Evolutionary conservation across 2,329 filamentous ascomycete species (phyloP).

Genomic region (Apiospora koreana): DNA sequence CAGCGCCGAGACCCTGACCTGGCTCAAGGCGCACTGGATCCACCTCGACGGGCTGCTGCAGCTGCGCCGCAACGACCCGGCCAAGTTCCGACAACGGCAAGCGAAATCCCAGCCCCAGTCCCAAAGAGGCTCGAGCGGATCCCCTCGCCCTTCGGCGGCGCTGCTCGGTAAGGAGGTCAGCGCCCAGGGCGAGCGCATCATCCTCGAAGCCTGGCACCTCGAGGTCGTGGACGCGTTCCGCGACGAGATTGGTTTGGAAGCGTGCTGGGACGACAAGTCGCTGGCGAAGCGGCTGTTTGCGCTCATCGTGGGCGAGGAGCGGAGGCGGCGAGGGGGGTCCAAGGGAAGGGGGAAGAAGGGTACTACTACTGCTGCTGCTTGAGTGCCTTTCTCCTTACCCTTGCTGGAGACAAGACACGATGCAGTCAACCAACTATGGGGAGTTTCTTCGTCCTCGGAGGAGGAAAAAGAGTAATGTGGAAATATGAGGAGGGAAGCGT

Average conservation of each 20-base stretch:
- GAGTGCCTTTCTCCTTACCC: not conserved
- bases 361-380: not conserved
- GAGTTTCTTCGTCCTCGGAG: too few relatives aligned
- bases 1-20: conserved; percentile 25
- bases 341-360: not conserved
- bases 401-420: too few relatives aligned
- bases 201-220: conserved; percentile 57
- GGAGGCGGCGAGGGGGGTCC: conserved; percentile 28
- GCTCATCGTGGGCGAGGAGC: conserved; percentile 52
- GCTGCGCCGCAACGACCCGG: conserved; percentile 44
- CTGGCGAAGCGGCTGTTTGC: conserved; percentile 56
- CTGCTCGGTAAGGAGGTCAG: conserved; percentile 51
- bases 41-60: conserved; percentile 53
- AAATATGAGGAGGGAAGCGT: not conserved
- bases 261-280: conserved; percentile 46
- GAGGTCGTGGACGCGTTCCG: conserved; percentile 58
- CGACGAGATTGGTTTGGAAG: conserved; percentile 40
- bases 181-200: conserved; percentile 47
- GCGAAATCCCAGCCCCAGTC: not conserved
- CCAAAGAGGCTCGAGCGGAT: not conserved
- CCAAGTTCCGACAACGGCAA: conserved; percentile 36
- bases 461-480: not conserved
- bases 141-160: conserved; percentile 15
- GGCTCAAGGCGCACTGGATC: conserved; percentile 56
- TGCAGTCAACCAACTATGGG: too few relatives aligned